These are phyloP conservation scores for Penicillium fimorum DNA, from an alignment of 495 filamentous ascomycete species.

Conservation along the genomic window DNA sequence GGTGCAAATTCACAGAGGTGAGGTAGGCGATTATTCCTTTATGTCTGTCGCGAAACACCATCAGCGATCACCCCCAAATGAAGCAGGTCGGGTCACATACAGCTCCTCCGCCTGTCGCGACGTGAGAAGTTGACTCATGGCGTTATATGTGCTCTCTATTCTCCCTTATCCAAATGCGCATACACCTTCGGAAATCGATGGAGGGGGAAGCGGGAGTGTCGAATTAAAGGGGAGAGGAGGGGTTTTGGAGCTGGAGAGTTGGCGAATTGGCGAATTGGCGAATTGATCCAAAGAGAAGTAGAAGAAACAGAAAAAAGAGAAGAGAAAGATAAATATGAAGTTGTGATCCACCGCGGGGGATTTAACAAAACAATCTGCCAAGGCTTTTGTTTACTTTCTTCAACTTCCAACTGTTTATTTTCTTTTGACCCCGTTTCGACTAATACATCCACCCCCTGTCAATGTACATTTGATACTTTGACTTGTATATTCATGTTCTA, in stretches of 20 bases:
- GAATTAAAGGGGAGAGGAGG: constrained; percentile 1
- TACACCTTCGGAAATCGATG: constrained; percentile 12
- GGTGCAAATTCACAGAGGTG: constrained; percentile 63
- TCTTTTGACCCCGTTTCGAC: background rate
- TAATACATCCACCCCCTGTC: background rate
- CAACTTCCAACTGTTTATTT: constrained; percentile 26
- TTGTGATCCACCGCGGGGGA: constrained; percentile 29
- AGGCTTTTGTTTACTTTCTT: constrained; percentile 35
- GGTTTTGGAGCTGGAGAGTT: background rate
- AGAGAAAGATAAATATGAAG: constrained; percentile 8
- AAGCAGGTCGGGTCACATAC: constrained; percentile 48
- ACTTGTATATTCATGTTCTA: constrained; percentile 1
- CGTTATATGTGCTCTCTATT: constrained; percentile 23
- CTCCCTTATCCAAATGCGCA: constrained; percentile 26
- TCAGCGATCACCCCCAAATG: constrained; percentile 15
- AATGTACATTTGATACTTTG: background rate
- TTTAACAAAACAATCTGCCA: constrained; percentile 35
- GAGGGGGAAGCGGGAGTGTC: constrained; percentile 7
- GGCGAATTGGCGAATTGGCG: background rate
- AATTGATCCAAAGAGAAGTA: constrained; percentile 1
- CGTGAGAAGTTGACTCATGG: constrained; percentile 76
- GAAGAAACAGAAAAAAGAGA: constrained; percentile 1
- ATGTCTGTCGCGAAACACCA: constrained; percentile 56
- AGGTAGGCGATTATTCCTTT: constrained; percentile 90
- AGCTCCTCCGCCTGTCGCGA: constrained; percentile 84